Conservation (phyloP, 352 stramenopile genomes). For the Paralagenidium karlingii region DNA sequence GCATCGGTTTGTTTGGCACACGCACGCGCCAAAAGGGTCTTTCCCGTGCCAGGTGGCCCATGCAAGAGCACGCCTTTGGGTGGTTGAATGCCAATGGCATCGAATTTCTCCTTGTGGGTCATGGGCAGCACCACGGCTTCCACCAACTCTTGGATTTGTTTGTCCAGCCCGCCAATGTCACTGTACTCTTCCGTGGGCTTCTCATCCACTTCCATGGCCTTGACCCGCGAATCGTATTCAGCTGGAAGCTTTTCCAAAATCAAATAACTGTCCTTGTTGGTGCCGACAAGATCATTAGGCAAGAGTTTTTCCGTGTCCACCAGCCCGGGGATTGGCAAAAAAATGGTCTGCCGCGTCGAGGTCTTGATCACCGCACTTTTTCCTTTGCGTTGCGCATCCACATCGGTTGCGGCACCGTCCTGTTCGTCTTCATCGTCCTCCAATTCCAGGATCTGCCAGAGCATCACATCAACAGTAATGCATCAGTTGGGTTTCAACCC, state of each 20-base stretch:
- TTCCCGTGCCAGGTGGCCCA: slow-evolving; percentile 95
- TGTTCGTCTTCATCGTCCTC: slow-evolving; percentile 91
- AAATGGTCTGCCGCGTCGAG: slow-evolving; percentile 97
- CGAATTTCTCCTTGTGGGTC: slow-evolving; percentile 97
- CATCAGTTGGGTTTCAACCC: slow-evolving; percentile 6
- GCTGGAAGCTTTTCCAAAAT: slow-evolving; percentile 97
- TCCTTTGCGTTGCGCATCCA: slow-evolving; percentile 83
- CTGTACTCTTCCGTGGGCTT: slow-evolving; percentile 91
- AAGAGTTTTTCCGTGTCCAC: slow-evolving; percentile 91
- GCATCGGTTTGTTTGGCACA: slow-evolving; percentile 98
- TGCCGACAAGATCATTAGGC: slow-evolving; percentile 96
- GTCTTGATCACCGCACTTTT: slow-evolving; percentile 97
- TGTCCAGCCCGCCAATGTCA: slow-evolving; percentile 95
- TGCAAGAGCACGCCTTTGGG: slow-evolving; percentile 97
- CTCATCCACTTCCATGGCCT: slow-evolving; percentile 96
- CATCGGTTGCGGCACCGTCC: slow-evolving; percentile 87
- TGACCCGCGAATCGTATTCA: slow-evolving; percentile 97
- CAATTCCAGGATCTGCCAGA: slow-evolving; percentile 43
- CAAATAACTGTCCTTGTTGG: slow-evolving; percentile 99
- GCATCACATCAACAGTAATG: neutral
- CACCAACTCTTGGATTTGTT: slow-evolving; percentile 98
- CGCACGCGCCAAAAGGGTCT: slow-evolving; percentile 96
- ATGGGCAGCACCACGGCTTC: slow-evolving; percentile 97
- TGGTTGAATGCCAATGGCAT: slow-evolving; percentile 92
- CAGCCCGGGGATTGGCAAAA: slow-evolving; percentile 96